Percentiles rank a stretch among this genome's conserved stretches.
Evolutionary conservation across 371 early-diverging fungal species (phyloP).

Genomic region (Actinomucor elegans): DNA sequence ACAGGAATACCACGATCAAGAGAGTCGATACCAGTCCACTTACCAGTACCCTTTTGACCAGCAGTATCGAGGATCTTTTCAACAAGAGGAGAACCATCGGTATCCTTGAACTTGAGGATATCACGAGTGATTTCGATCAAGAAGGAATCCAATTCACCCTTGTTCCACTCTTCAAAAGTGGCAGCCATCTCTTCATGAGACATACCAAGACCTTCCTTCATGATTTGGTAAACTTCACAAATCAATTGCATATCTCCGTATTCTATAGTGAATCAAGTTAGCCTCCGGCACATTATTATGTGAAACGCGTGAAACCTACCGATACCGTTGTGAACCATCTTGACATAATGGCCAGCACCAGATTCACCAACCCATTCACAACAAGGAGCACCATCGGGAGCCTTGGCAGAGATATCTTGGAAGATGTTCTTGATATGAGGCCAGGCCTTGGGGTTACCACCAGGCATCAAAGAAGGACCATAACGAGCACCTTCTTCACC

Average conservation of each 20-base stretch:
- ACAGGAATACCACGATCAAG: constrained; percentile 94
- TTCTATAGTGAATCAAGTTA: constrained; percentile 50
- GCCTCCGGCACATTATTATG: background rate
- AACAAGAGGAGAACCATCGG: constrained; percentile 84
- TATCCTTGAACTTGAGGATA: constrained; percentile 90
- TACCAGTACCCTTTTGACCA: constrained; percentile 99
- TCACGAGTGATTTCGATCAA: constrained; percentile 95
- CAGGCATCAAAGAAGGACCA: constrained; percentile 99
- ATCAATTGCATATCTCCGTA: constrained; percentile 99
- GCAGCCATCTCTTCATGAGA: constrained; percentile 86
- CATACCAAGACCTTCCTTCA: constrained; percentile 84
- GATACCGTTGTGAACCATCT: constrained; percentile 99
- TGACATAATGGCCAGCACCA: constrained; percentile 99
- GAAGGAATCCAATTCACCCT: constrained; percentile 95
- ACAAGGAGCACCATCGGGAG: constrained; percentile 88
- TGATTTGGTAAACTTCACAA: constrained; percentile 93
- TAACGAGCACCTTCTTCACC: constrained; percentile 99
- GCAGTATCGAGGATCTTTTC: constrained; percentile 97
- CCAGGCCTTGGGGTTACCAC: constrained; percentile 95
- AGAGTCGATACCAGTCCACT: constrained; percentile 96
- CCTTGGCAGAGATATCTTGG: constrained; percentile 93
- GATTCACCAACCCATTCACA: constrained; percentile 99
- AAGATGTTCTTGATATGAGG: constrained; percentile 91
- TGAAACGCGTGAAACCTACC: constrained; percentile 25
- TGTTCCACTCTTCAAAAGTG: constrained; percentile 93